A percentile compares a stretch with the other conserved stretches of the same genome.
Conservation (phyloP, 176 grass and related monocot genomes). For the Triticum aestivum region IWGSC_CS_RefSeq_v2.1 NC_057798.1:655925371-655925870, state of each 20-base stretch:
- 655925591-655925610: conserved; percentile 80
- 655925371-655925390: conserved; percentile 77
- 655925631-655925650: not conserved
- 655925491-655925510: conserved; percentile 73
- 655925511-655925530: conserved; percentile 52
- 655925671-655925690: not conserved
- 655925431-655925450: not conserved
- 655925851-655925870: too few species aligned
- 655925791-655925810: not conserved
- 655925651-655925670: not conserved
- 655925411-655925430: conserved; percentile 3
- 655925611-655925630: conserved; percentile 26
- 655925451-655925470: conserved; percentile 22
- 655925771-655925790: conserved; percentile 93
- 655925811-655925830: not conserved
- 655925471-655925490: conserved; percentile 64
- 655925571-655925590: conserved; percentile 92
- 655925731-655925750: conserved; percentile 94
- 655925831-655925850: not conserved
- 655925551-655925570: conserved; percentile 62
- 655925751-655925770: conserved; percentile 80
- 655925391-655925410: conserved; percentile 73
- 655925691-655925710: conserved; percentile 93
- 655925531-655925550: conserved; percentile 57
- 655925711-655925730: conserved; percentile 90